These are phyloP conservation scores for Laguncularia racemosa DNA, from an alignment of 345 rosid species.

Conservation along the genomic window DNA sequence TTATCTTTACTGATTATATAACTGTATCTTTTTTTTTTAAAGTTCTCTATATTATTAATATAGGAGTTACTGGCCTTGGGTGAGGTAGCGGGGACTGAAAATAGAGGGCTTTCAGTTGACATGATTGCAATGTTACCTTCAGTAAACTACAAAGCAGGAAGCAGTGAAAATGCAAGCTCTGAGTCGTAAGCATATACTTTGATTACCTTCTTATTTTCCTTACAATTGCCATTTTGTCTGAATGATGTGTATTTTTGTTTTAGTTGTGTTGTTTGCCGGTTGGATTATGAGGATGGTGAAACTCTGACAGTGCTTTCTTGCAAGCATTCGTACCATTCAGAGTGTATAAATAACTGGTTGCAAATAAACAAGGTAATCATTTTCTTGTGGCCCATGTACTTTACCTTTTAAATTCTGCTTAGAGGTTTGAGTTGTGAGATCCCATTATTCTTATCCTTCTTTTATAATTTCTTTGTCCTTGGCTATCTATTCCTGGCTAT, in stretches of 20 bases:
- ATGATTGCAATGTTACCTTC: slow-evolving; percentile 76
- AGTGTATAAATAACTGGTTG: slow-evolving; percentile 94
- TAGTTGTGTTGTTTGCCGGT: slow-evolving; percentile 91
- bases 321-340: slow-evolving; percentile 91
- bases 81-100: slow-evolving; percentile 84
- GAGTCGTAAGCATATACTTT: slow-evolving; percentile 60
- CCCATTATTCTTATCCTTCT: too few species aligned
- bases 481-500: too few species aligned
- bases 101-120: slow-evolving; percentile 85
- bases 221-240: too few species aligned
- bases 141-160: slow-evolving; percentile 54
- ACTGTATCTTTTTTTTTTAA: not conserved
- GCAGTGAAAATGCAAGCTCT: slow-evolving; percentile 67
- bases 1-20: not conserved
- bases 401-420: too few species aligned
- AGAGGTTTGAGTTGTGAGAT: too few species aligned
- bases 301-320: slow-evolving; percentile 76
- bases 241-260: not conserved
- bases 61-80: slow-evolving; percentile 95
- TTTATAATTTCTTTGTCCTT: too few species aligned
- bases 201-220: not conserved
- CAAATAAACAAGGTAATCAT: slow-evolving; percentile 73
- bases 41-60: slow-evolving; percentile 2
- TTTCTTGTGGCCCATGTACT: too few species aligned
- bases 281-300: slow-evolving; percentile 86